A percentile compares a stretch with the other conserved stretches of the same genome.
These are phyloP conservation scores for Skeletonema menzelii DNA, from an alignment of 108 stramenopile species.

Conservation along the genomic window DNA sequence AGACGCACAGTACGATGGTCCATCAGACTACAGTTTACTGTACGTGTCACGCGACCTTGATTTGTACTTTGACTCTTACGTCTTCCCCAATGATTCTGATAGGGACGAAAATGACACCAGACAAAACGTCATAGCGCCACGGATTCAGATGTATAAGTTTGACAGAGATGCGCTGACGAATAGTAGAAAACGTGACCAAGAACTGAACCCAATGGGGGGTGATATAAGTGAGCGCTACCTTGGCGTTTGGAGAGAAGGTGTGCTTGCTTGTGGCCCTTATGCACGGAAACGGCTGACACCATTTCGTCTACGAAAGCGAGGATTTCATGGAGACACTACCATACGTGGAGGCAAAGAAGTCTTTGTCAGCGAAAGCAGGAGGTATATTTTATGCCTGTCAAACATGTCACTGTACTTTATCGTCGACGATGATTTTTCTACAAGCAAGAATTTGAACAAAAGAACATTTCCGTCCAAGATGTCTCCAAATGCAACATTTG, in stretches of 20 bases:
- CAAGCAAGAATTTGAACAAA: conserved; percentile 30
- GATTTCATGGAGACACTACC: conserved; percentile 78
- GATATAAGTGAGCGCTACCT: conserved; percentile 57
- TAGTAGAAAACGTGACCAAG: conserved; percentile 13
- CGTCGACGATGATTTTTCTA: conserved; percentile 54
- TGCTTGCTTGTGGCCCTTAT: conserved; percentile 76
- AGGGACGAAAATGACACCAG: conserved; percentile 6
- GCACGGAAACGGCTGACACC: conserved; percentile 61
- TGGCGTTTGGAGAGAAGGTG: conserved; percentile 73
- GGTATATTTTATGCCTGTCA: conserved; percentile 67
- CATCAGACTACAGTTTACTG: conserved; percentile 43
- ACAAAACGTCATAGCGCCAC: conserved; percentile 7
- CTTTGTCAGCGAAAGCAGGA: conserved; percentile 62
- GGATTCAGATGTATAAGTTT: conserved; percentile 45
- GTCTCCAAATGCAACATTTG: conserved; percentile 53
- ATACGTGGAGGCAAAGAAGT: conserved; percentile 36
- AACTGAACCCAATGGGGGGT: conserved; percentile 2
- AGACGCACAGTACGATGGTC: conserved; percentile 63
- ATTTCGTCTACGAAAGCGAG: conserved; percentile 45
- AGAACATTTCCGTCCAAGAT: conserved; percentile 69
- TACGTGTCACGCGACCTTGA: conserved; percentile 63
- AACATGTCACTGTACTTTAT: conserved; percentile 69
- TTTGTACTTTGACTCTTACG: conserved; percentile 68
- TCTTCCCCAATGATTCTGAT: conserved; percentile 49
- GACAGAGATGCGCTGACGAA: conserved; percentile 26